Conservation (phyloP, 305 asterid genomes). For the Fraxinus dipetala region DNA sequence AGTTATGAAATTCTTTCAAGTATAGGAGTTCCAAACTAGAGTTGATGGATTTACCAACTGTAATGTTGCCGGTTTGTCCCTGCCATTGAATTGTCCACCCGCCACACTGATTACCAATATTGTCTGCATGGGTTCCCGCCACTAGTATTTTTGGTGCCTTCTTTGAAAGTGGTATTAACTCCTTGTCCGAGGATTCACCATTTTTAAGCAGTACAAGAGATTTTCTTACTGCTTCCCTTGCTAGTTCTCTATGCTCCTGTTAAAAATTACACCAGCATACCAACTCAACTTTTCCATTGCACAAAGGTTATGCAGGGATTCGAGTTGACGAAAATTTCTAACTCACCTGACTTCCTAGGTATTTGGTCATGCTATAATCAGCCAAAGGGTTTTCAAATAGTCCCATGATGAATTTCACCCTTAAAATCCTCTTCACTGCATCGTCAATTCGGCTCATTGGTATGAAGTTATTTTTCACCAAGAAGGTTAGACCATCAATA, state of each 20-base stretch:
- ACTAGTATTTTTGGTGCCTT: conserved; percentile 40
- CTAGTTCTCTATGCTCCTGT: conserved; percentile 53
- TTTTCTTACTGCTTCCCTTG: conserved; percentile 56
- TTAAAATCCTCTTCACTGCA: conserved; percentile 65
- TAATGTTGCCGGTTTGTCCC: conserved; percentile 44
- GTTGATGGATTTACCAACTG: conserved; percentile 27
- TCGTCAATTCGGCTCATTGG: conserved; percentile 59
- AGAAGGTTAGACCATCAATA: conserved; percentile 46
- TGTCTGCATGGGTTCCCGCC: conserved; percentile 49
- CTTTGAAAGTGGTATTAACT: conserved; percentile 43
- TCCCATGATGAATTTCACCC: conserved; percentile 72
- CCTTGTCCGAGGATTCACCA: conserved; percentile 29
- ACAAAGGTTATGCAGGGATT: no score
- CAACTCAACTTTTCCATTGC: not conserved
- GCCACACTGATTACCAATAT: conserved; percentile 56
- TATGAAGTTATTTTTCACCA: conserved; percentile 49
- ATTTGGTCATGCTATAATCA: conserved; percentile 57
- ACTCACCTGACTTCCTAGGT: conserved; percentile 57
- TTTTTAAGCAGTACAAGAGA: conserved; percentile 48
- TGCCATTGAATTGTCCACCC: conserved; percentile 64
- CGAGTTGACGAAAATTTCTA: not conserved
- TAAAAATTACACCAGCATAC: not conserved
- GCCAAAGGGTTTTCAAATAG: conserved; percentile 65
- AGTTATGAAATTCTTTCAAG: not conserved
- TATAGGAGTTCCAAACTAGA: not conserved